These are phyloP conservation scores for Beauveria brongniartii DNA, from an alignment of 2,329 filamentous ascomycete species.

Conservation along the genomic window DNA sequence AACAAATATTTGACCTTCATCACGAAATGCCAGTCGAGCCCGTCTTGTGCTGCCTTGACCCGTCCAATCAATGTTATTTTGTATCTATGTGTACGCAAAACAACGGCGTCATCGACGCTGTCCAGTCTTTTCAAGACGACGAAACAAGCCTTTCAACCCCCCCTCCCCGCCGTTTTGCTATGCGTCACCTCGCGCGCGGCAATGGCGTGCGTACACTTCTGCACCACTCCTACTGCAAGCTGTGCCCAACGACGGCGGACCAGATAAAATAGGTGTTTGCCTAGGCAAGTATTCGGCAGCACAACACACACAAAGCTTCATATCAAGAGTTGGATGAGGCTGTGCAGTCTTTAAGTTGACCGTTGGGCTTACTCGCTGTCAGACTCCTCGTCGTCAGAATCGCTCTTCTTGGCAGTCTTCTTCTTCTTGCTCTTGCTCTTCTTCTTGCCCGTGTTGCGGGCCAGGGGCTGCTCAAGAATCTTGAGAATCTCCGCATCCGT, in stretches of 20 bases:
- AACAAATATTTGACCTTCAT: neutral
- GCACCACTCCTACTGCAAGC: neutral
- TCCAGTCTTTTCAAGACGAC: neutral
- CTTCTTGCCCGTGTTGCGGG: slow-evolving; percentile 83
- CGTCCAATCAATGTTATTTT: slow-evolving; percentile 6
- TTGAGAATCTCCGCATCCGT: slow-evolving; percentile 90
- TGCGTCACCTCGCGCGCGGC: slow-evolving; percentile 1
- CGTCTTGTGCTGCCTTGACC: neutral
- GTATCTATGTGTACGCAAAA: slow-evolving; percentile 4
- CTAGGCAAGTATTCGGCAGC: neutral
- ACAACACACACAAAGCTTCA: neutral
- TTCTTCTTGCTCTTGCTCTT: slow-evolving; percentile 86
- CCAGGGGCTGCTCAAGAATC: slow-evolving; percentile 82
- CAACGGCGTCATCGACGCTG: neutral
- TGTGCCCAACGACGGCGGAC: neutral
- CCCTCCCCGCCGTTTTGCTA: neutral
- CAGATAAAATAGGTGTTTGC: neutral
- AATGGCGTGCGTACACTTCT: slow-evolving; percentile 2
- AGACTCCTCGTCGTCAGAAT: slow-evolving; percentile 30
- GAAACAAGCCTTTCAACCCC: neutral
- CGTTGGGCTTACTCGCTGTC: slow-evolving; percentile 13
- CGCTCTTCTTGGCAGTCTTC: slow-evolving; percentile 42
- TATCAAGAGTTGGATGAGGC: neutral
- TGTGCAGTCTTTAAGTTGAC: neutral
- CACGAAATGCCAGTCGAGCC: neutral